phyloP scores from a whole-genome alignment of 2,329 filamentous ascomycete species.

The Geosmithia putterillii region DNA sequence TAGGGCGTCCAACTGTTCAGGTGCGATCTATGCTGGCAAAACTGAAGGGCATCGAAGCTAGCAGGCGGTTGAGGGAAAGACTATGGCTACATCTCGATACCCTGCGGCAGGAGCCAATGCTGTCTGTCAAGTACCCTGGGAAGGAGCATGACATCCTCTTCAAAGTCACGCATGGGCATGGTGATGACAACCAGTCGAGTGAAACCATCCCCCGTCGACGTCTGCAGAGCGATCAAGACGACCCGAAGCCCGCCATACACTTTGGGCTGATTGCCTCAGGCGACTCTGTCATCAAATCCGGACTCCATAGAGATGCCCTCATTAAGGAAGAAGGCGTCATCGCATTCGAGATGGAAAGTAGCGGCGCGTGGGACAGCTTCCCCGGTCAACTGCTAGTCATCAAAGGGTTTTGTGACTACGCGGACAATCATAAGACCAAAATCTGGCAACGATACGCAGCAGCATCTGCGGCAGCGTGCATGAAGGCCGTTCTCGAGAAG shows the following conservation, averaged over 20 bases:
- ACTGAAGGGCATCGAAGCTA: slow-evolving; percentile 7
- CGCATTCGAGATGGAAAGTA: slow-evolving; percentile 20
- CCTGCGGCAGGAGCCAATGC: slow-evolving; percentile 5
- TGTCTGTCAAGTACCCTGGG: background rate
- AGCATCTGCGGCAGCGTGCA: slow-evolving; percentile 17
- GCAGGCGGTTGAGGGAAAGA: slow-evolving; percentile 4
- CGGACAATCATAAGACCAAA: slow-evolving; percentile 10
- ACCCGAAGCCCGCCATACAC: background rate
- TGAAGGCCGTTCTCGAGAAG: slow-evolving; percentile 7
- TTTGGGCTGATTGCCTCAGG: background rate
- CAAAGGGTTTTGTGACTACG: slow-evolving; percentile 23
- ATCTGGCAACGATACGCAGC: slow-evolving; percentile 26
- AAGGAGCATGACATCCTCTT: slow-evolving; percentile 13
- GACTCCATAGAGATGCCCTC: background rate
- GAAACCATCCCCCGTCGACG: background rate
- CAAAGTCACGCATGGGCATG: slow-evolving; percentile 8
- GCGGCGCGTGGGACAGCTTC: slow-evolving; percentile 16
- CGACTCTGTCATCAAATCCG: slow-evolving; percentile 1
- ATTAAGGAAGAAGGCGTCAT: background rate
- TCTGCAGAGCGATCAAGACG: background rate
- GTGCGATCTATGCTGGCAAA: slow-evolving; percentile 12
- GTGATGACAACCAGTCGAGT: background rate
- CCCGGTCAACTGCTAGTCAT: slow-evolving; percentile 25
- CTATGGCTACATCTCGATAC: slow-evolving; percentile 4
- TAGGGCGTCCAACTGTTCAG: slow-evolving; percentile 4